Evolutionary conservation across 2,329 filamentous ascomycete genomes (phyloP).

Genomic region (Knufia petricola): DNA sequence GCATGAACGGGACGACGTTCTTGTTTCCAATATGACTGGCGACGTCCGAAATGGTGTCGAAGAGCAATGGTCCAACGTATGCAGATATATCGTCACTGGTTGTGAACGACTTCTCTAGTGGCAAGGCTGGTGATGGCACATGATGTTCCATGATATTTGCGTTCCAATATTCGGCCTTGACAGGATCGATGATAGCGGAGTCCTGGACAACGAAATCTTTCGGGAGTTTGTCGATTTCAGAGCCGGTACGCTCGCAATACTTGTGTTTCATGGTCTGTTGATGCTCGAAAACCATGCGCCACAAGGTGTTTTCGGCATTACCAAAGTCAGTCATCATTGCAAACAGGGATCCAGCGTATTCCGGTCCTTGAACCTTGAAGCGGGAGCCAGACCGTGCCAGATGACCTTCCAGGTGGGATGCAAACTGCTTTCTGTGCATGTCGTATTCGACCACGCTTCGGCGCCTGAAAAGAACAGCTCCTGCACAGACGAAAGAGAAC

Average conservation of each 20-base stretch:
- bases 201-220: slow-evolving; percentile 6
- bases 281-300: slow-evolving; percentile 24
- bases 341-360: slow-evolving; percentile 46
- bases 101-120: neutral
- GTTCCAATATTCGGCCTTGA: slow-evolving; percentile 1
- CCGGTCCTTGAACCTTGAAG: slow-evolving; percentile 46
- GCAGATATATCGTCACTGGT: slow-evolving; percentile 24
- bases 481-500: slow-evolving; percentile 43
- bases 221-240: slow-evolving; percentile 2
- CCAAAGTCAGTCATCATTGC: slow-evolving; percentile 49
- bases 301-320: slow-evolving; percentile 26
- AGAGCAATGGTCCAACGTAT: slow-evolving; percentile 32
- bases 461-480: slow-evolving; percentile 40
- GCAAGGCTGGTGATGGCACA: neutral
- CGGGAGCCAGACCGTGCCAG: slow-evolving; percentile 39
- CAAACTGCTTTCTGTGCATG: slow-evolving; percentile 31
- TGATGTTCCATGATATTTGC: neutral
- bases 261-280: slow-evolving; percentile 5
- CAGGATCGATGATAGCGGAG: neutral
- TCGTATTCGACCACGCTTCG: slow-evolving; percentile 31
- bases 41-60: slow-evolving; percentile 34
- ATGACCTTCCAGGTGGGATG: slow-evolving; percentile 38
- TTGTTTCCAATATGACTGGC: slow-evolving; percentile 41
- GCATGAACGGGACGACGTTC: slow-evolving; percentile 45
- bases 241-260: neutral